These are phyloP conservation scores for Zarea fungicola DNA, from an alignment of 2,329 filamentous ascomycete species.

Conservation along the genomic window DNA sequence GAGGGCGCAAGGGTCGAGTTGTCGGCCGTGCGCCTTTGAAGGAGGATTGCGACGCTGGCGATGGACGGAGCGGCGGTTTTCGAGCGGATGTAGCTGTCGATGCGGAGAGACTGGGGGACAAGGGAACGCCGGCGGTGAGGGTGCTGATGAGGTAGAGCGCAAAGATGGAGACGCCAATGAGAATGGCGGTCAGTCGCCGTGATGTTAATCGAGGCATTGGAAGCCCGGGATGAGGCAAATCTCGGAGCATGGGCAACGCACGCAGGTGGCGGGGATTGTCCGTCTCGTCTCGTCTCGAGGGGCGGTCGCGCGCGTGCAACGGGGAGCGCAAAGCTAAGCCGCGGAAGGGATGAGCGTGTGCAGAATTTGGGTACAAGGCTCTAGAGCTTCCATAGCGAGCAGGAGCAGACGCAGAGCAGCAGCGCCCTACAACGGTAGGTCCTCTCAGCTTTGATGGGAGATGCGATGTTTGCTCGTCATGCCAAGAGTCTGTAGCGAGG, in stretches of 20 bases:
- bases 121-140: slow-evolving; percentile 43
- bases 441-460: not conserved
- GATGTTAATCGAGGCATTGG: slow-evolving; percentile 46
- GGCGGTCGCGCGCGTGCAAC: too few species aligned
- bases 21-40: slow-evolving; percentile 60
- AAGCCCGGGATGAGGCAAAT: slow-evolving; percentile 37
- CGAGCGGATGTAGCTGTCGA: slow-evolving; percentile 42
- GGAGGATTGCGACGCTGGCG: slow-evolving; percentile 31
- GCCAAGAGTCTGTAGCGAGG: not conserved
- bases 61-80: too few species aligned
- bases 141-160: slow-evolving; percentile 50
- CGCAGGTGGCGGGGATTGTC: too few species aligned
- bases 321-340: not conserved
- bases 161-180: slow-evolving; percentile 47
- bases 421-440: not conserved
- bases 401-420: not conserved
- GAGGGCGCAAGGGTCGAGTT: slow-evolving; percentile 62
- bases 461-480: not conserved
- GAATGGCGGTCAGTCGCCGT: slow-evolving; percentile 47
- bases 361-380: not conserved
- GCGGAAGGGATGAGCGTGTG: not conserved
- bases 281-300: not conserved
- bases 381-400: slow-evolving; percentile 2
- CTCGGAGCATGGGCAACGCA: slow-evolving; percentile 24
- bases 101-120: slow-evolving; percentile 43